A percentile compares a stretch with the other conserved stretches of the same genome.
Evolutionary conservation across 2,329 filamentous ascomycete genomes (phyloP).

Genomic region (Lasiodiplodia theobromae): DNA sequence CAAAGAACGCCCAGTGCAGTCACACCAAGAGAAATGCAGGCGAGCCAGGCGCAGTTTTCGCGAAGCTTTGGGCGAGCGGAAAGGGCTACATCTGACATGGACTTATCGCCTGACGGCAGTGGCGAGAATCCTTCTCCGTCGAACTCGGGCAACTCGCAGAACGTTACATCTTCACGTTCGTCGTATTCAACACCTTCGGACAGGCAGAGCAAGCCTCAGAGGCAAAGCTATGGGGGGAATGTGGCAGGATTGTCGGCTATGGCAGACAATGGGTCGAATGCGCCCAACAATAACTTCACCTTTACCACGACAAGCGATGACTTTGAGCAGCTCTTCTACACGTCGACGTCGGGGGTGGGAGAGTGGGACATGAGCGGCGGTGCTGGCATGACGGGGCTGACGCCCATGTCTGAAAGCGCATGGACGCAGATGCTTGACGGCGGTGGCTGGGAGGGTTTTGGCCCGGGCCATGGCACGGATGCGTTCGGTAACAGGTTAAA

Average conservation of each 20-base stretch:
- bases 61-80: neutral
- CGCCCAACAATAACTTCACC: conserved; percentile 22
- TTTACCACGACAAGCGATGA: conserved; percentile 38
- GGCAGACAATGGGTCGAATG: conserved; percentile 25
- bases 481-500: conserved; percentile 23
- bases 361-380: conserved; percentile 39
- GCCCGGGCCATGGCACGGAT: conserved; percentile 25
- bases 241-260: conserved; percentile 31
- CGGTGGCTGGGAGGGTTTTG: conserved; percentile 26
- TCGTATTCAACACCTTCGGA: conserved; percentile 44
- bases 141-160: conserved; percentile 40
- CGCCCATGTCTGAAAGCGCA: conserved; percentile 42
- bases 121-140: conserved; percentile 43
- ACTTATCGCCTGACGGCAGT: conserved; percentile 41
- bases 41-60: neutral
- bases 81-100: conserved; percentile 43
- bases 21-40: neutral
- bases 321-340: conserved; percentile 32
- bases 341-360: conserved; percentile 10
- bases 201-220: conserved; percentile 32
- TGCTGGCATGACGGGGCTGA: conserved; percentile 37
- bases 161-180: conserved; percentile 44
- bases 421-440: conserved; percentile 44
- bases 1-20: conserved; percentile 18
- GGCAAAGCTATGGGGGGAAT: conserved; percentile 32